Conservation (phyloP, 495 filamentous ascomycete genomes). For the Hypoxylon cercidicola region DNA sequence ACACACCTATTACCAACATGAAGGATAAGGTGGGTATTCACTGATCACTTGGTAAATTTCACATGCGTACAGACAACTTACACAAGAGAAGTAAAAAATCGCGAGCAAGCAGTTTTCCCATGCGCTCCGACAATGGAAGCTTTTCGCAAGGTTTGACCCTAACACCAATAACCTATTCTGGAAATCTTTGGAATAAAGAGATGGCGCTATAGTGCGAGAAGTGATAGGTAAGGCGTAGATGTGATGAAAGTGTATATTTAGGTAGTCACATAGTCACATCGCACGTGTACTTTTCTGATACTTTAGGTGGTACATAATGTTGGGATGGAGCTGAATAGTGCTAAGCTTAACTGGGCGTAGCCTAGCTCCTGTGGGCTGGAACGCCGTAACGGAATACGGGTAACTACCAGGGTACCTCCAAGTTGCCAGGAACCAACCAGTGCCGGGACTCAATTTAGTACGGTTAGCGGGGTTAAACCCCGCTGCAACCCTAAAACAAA, state of each 20-base stretch:
- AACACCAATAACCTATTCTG: neutral
- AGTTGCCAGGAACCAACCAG: neutral
- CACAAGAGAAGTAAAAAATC: neutral
- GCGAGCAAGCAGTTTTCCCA: neutral
- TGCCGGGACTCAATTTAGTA: neutral
- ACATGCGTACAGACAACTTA: too few relatives aligned
- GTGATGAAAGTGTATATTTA: neutral
- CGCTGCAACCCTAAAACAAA: slow-evolving; percentile 24
- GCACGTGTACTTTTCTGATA: too few relatives aligned
- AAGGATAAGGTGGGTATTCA: too few relatives aligned
- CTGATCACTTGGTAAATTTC: too few relatives aligned
- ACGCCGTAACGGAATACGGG: too few relatives aligned
- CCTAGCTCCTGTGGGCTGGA: too few relatives aligned
- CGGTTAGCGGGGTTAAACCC: neutral
- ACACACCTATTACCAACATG: too few relatives aligned
- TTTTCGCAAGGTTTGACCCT: neutral
- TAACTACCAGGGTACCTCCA: neutral
- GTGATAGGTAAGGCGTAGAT: neutral
- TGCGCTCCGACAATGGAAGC: neutral
- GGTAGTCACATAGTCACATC: too few relatives aligned
- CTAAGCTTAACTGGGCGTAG: too few relatives aligned
- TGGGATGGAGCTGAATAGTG: too few relatives aligned
- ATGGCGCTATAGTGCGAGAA: neutral
- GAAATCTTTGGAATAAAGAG: neutral
- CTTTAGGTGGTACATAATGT: too few relatives aligned